Evolutionary conservation across 1,284 basidiomycete species (phyloP).

Genomic region (Vanrija humicola): DNA sequence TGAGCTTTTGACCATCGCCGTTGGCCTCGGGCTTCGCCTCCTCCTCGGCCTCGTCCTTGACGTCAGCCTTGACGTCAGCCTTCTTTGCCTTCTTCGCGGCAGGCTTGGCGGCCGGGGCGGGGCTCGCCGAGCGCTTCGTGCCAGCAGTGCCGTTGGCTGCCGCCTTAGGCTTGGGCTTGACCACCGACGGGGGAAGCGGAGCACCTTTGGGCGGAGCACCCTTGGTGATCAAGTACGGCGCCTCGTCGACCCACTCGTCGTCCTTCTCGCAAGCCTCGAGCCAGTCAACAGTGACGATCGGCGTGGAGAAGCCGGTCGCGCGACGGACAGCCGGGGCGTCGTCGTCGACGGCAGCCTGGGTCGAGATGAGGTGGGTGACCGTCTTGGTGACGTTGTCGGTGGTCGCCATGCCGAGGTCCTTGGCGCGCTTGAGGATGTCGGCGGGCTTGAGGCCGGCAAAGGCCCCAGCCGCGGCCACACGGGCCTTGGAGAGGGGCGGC

Average conservation of each 20-base stretch:
- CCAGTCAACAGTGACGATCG: conserved; percentile 9
- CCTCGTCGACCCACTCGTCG: conserved; percentile 1
- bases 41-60: not conserved
- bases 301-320: not conserved
- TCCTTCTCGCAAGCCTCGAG: conserved; percentile 10
- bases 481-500: not conserved
- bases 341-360: not conserved
- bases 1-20: not conserved
- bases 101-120: not conserved
- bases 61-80: not conserved
- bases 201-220: not conserved
- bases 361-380: conserved; percentile 14
- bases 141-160: not conserved
- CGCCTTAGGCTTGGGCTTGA: not conserved
- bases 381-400: conserved; percentile 11
- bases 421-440: conserved; percentile 1
- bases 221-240: not conserved
- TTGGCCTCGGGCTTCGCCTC: not conserved
- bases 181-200: not conserved
- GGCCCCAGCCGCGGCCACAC: conserved; percentile 8
- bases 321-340: no score
- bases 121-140: conserved; percentile 8
- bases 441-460: conserved; percentile 1
- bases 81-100: conserved; percentile 5
- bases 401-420: conserved; percentile 8